Evolutionary conservation across 2,329 filamentous ascomycete genomes (phyloP), one percentile per base, ranked within the genome.

Genomic region (Dryadomyces quercivorus): DNA sequence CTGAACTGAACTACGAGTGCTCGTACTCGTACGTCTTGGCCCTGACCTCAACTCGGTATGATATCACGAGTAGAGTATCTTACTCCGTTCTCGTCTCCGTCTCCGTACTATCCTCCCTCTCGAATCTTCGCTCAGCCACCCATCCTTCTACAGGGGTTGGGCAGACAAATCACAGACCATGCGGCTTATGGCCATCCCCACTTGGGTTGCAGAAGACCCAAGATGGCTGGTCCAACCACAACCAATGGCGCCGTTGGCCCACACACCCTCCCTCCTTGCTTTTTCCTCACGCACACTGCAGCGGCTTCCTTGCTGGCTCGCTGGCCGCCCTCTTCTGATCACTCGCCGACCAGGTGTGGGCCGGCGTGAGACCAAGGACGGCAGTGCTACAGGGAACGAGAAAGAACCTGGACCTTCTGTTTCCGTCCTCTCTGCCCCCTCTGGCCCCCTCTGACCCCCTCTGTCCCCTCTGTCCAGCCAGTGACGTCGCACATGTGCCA

Each of bases 111-210:
- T n/a, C n/a, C n/a, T n/a, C n/a, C n/a, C n/a, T n/a, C n/a, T n/a
- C n/a, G n/a, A n/a, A n/a, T 9, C 6, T 48, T 21, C 21, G n/a
- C 47, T 34, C 48, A 50, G 48, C 50, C 40, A 44, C 50, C 50
- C 48, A 45, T 36, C 40, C 51, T 42, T n/a, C 20, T 43, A 47
- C 45, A 22, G 45, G 42, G 42, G 42, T 44, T 46, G 20, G 15
- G 42, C 51, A 44, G 51, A 5, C 46, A 34, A 49, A 50, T 40
- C 46, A 45, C 36, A 22, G 40, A n/a, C n/a, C 21, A 45, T 52
- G 52, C 50, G 50, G 55, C 57, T 59, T 50, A 57, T 45, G 42
- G 15, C 42, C 43, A 44, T 34, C 56, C 55, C 58, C 57, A 56
- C 58, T 60, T 59, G 46, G 55, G 40, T 44, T 56, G 55, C 53